Evolutionary conservation across 805 yeast species (phyloP).

Genomic region (Saturnispora hagleri): DNA sequence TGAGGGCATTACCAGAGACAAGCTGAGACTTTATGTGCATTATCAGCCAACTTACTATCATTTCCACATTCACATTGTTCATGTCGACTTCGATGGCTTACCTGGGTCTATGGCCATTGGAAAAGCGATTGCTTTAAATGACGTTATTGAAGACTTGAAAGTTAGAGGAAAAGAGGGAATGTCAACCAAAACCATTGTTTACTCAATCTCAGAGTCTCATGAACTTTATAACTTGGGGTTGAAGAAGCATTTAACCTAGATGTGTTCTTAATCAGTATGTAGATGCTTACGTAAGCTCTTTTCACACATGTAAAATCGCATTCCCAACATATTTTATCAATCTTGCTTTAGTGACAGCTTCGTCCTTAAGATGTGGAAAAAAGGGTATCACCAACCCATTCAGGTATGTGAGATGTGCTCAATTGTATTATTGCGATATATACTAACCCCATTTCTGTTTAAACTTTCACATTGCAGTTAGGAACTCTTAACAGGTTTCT

Average conservation of each 20-base stretch:
- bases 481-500: neutral
- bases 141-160: slow-evolving; percentile 63
- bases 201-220: slow-evolving; percentile 68
- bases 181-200: slow-evolving; percentile 47
- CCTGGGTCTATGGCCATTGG: slow-evolving; percentile 66
- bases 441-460: neutral
- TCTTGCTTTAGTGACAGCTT: neutral
- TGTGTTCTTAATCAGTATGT: neutral
- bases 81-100: slow-evolving; percentile 57
- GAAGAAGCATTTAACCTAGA: slow-evolving; percentile 6
- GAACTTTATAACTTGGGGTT: slow-evolving; percentile 49
- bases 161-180: slow-evolving; percentile 50
- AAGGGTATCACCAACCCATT: slow-evolving; percentile 27
- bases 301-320: neutral
- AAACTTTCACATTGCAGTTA: neutral
- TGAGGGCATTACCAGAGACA: slow-evolving; percentile 38
- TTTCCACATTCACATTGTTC: slow-evolving; percentile 86
- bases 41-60: slow-evolving; percentile 96
- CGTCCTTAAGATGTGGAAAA: slow-evolving; percentile 19
- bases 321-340: neutral
- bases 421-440: neutral
- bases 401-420: slow-evolving; percentile 17
- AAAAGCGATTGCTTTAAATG: slow-evolving; percentile 73
- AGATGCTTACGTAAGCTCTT: neutral
- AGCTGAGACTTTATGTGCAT: slow-evolving; percentile 73